Base-by-base conservation (phyloP, 257 asterid genomes). In the Ballota nigra region DNA sequence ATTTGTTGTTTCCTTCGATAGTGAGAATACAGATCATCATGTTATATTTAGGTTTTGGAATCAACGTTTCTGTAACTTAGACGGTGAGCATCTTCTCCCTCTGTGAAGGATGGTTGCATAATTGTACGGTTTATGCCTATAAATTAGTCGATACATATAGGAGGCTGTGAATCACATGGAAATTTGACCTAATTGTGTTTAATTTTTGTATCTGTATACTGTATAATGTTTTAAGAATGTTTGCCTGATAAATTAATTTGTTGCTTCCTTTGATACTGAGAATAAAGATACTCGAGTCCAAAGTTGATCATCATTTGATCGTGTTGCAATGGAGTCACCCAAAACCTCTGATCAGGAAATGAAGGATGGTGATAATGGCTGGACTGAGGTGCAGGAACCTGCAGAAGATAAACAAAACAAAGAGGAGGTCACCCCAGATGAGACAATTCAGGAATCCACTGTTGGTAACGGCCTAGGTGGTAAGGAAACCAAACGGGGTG, bases 381-480 rank as follows among this genome's bases (percentile, higher is more conserved):
- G 92, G 96, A 56, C 88, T 15, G 91, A 88, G 83, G 82, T 79
- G 59, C 86, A 80, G 64, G 97, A 89, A 74, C 74, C 79, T 56
- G 45, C 24, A 68, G 71, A 78, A 78, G 89, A 82, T 59, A 88
- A 86, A 70, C 87, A 84, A n/a, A n/a, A n/a, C n/a, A n/a, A n/a
- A n/a, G n/a, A n/a, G n/a, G n/a, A n/a, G n/a, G n/a, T n/a, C n/a
- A n/a, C n/a, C n/a, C n/a, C n/a, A n/a, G n/a, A n/a, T n/a, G n/a
- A n/a, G n/a, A n/a, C n/a, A n/a, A n/a, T n/a, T n/a, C n/a, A n/a
- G n/a, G n/a, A n/a, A n/a, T n/a, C n/a, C n/a, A n/a, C n/a, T n/a
- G n/a, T n/a, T n/a, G n/a, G n/a, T n/a, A n/a, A n/a, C n/a, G n/a
- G n/a, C n/a, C n/a, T n/a, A n/a, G n/a, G n/a, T n/a, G n/a, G n/a